These are phyloP conservation scores for Polytrichum formosum DNA, from an alignment of 225 moss, liverwort and hornwort genomes.

Conservation along the genomic window DNA sequence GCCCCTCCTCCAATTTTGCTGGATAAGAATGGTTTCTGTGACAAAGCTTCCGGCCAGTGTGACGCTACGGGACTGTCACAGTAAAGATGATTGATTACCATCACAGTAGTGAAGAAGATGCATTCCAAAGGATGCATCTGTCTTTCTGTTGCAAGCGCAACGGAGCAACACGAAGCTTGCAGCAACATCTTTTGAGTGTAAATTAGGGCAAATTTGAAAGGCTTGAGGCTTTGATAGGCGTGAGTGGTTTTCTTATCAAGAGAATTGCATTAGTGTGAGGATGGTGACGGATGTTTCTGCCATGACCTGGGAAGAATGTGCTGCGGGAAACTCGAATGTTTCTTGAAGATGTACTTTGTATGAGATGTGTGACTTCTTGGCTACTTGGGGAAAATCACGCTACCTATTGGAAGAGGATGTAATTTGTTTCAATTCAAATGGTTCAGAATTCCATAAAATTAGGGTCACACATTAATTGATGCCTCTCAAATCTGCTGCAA, in stretches of 20 bases:
- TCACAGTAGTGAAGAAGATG: not conserved
- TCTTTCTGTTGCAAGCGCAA: not conserved
- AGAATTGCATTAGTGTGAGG: too few relatives aligned
- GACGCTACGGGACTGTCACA: slow-evolving; percentile 53
- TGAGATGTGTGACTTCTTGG: too few relatives aligned
- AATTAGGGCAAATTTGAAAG: not conserved
- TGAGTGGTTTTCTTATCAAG: too few relatives aligned
- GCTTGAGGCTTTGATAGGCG: not conserved
- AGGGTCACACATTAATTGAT: too few relatives aligned
- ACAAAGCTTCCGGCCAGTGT: slow-evolving; percentile 72
- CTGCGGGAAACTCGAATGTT: too few relatives aligned
- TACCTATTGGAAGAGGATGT: too few relatives aligned
- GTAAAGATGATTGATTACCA: not conserved
- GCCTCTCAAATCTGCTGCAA: too few relatives aligned
- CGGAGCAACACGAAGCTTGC: not conserved
- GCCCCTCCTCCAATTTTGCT: slow-evolving; percentile 79
- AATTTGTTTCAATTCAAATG: too few relatives aligned
- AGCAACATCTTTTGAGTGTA: not conserved
- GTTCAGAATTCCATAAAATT: too few relatives aligned
- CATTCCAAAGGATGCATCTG: not conserved
- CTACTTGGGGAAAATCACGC: too few relatives aligned
- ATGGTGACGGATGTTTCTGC: not conserved
- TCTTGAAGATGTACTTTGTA: too few relatives aligned
- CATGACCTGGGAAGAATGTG: too few relatives aligned
- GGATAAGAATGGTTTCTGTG: slow-evolving; percentile 95